Evolutionary conservation across 768 basidiomycete species (phyloP).

Genomic region (Phylloporus rhodoxanthus): DNA sequence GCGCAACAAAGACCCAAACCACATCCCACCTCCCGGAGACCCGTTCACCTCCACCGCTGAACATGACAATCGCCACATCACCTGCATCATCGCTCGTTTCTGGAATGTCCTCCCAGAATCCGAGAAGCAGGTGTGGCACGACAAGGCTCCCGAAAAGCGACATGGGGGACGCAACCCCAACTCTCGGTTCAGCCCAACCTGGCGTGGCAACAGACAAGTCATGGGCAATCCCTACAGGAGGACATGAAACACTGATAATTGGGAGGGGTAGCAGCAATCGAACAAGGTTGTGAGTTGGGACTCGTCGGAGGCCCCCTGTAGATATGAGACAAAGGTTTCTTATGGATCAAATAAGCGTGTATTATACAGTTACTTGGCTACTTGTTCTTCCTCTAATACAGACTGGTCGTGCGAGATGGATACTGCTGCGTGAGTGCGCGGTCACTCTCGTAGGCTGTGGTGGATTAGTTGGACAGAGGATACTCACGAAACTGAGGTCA

Average conservation of each 20-base stretch:
- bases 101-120: conserved; percentile 49
- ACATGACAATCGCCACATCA: conserved; percentile 53
- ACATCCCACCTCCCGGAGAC: conserved; percentile 36
- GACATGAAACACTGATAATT: conserved; percentile 60
- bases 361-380: no score
- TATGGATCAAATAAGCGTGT: no score
- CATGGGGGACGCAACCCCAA: no score
- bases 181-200: no score
- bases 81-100: conserved; percentile 47
- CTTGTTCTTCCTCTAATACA: no score
- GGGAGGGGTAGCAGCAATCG: conserved; percentile 57
- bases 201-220: conserved; percentile 32
- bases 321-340: no score
- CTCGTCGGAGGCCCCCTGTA: conserved; percentile 56
- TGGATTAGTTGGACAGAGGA: no score
- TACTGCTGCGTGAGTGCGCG: no score
- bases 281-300: conserved; percentile 62
- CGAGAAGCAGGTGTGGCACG: conserved; percentile 32
- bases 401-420: no score
- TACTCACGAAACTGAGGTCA: no score
- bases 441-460: no score
- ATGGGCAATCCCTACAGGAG: conserved; percentile 45
- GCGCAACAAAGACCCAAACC: conserved; percentile 36
- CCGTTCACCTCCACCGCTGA: conserved; percentile 44
- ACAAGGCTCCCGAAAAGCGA: conserved; percentile 41